These are phyloP conservation scores for Cutaneotrichosporon sp. DNA, from an alignment of 1,284 basidiomycete species.

Conservation along the genomic window DNA sequence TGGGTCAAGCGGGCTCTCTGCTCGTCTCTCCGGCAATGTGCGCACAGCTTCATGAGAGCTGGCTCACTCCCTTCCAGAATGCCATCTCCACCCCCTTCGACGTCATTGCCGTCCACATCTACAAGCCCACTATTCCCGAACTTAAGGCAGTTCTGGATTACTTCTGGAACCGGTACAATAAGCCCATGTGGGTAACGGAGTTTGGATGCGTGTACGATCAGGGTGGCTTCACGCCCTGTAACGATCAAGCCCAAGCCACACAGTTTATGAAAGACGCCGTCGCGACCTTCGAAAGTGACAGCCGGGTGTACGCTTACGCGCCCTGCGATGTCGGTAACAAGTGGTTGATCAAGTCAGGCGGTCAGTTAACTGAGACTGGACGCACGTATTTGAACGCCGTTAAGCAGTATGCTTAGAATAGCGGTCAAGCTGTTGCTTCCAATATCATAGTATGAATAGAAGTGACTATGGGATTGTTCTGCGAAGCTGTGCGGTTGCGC, in stretches of 20 bases:
- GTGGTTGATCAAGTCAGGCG: background rate
- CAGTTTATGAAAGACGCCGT: constrained; percentile 41
- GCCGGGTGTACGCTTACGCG: constrained; percentile 37
- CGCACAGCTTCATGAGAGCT: constrained; percentile 23
- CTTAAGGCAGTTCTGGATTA: constrained; percentile 39
- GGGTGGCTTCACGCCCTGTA: constrained; percentile 15
- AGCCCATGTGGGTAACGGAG: constrained; percentile 49
- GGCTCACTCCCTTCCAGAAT: constrained; percentile 23
- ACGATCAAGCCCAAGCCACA: constrained; percentile 7
- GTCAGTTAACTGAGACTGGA: constrained; percentile 31
- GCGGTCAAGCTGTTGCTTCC: no score
- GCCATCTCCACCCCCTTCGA: constrained; percentile 20
- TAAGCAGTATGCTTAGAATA: constrained; percentile 1
- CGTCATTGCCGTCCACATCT: constrained; percentile 30
- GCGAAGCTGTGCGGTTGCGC: no score
- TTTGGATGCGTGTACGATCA: constrained; percentile 46
- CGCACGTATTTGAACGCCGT: constrained; percentile 46
- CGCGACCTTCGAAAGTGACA: constrained; percentile 40
- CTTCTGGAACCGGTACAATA: constrained; percentile 44
- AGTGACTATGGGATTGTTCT: no score
- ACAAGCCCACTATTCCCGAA: constrained; percentile 41
- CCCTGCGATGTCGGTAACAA: background rate
- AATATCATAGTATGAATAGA: no score
- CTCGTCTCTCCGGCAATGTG: constrained; percentile 33
- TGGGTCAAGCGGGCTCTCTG: constrained; percentile 29